phyloP scores from a whole-genome alignment of 2,329 filamentous ascomycete species.

The Furcasterigmium furcatum region DNA sequence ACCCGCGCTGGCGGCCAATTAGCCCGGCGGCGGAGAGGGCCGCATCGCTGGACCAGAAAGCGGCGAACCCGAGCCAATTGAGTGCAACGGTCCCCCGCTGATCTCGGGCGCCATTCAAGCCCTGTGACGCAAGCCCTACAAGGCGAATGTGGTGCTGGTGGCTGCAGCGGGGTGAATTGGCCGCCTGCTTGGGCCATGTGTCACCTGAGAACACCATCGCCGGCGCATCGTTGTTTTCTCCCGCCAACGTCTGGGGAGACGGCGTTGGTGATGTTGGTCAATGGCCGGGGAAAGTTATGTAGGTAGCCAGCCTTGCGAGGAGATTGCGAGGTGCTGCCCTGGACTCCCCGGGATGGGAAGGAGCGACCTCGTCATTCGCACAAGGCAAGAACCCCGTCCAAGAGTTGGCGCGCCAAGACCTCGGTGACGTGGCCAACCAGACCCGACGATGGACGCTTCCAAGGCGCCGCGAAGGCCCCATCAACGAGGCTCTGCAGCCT shows the following conservation, averaged over 20 bases:
- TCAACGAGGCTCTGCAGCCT: conserved; percentile 4
- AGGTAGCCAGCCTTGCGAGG: too few species aligned
- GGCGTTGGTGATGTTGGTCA: too few species aligned
- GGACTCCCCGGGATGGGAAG: too few species aligned
- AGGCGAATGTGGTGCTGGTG: background rate
- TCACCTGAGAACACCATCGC: too few species aligned
- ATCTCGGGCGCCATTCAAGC: background rate
- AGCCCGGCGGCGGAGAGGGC: background rate
- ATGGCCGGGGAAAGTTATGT: too few species aligned
- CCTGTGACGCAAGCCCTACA: background rate
- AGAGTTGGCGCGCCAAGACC: background rate
- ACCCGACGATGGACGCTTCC: too few species aligned
- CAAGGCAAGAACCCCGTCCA: background rate
- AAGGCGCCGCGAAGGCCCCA: background rate
- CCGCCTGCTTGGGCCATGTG: too few species aligned
- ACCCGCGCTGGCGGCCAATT: too few species aligned
- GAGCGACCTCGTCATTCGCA: background rate
- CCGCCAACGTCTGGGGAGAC: too few species aligned
- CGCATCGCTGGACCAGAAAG: background rate
- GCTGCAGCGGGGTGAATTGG: too few species aligned
- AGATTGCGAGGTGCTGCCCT: too few species aligned
- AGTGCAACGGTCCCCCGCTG: background rate
- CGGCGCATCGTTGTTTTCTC: too few species aligned
- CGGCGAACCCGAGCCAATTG: background rate
- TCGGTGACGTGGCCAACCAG: conserved; percentile 4